A percentile compares a stretch with the other conserved stretches of the same genome.
phyloP scores from a whole-genome alignment of 2,329 filamentous ascomycete species.

The Nectriaceae sp. region DNA sequence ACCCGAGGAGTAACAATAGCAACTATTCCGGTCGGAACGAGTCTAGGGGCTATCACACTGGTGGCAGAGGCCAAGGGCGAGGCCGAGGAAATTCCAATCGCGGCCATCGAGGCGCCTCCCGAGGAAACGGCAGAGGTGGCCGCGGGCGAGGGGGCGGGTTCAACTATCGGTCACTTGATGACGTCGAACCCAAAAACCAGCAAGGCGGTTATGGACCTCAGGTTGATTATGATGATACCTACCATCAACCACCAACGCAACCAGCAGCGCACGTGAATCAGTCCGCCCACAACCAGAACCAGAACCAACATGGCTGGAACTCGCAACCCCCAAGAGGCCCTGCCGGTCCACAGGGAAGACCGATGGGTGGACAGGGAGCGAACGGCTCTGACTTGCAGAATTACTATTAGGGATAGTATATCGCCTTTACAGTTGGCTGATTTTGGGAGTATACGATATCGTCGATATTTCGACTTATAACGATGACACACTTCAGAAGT shows the following conservation, averaged over 20 bases:
- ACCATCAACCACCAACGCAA: slow-evolving; percentile 20
- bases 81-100: slow-evolving; percentile 38
- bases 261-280: slow-evolving; percentile 11
- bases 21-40: slow-evolving; percentile 42
- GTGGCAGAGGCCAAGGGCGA: slow-evolving; percentile 41
- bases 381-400: slow-evolving; percentile 27
- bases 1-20: slow-evolving; percentile 34
- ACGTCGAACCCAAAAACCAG: slow-evolving; percentile 54
- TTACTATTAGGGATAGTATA: slow-evolving; percentile 28
- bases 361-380: slow-evolving; percentile 23
- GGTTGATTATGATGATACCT: slow-evolving; percentile 51
- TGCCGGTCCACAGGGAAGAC: slow-evolving; percentile 22
- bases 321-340: slow-evolving; percentile 24
- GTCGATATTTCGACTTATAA: background rate
- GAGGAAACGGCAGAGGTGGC: slow-evolving; percentile 44
- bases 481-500: too few relatives aligned
- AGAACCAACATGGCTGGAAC: slow-evolving; percentile 14
- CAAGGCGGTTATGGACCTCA: slow-evolving; percentile 43
- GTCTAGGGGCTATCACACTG: slow-evolving; percentile 45
- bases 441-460: slow-evolving; percentile 8
- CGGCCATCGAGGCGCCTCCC: slow-evolving; percentile 40
- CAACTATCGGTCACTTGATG: slow-evolving; percentile 69
- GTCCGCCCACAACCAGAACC: slow-evolving; percentile 1
- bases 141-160: slow-evolving; percentile 52
- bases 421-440: slow-evolving; percentile 4